Evolutionary conservation across 106 monocot genomes (phyloP), one percentile per base, ranked within the genome.

Genomic region (Gastrodia elata): DNA sequence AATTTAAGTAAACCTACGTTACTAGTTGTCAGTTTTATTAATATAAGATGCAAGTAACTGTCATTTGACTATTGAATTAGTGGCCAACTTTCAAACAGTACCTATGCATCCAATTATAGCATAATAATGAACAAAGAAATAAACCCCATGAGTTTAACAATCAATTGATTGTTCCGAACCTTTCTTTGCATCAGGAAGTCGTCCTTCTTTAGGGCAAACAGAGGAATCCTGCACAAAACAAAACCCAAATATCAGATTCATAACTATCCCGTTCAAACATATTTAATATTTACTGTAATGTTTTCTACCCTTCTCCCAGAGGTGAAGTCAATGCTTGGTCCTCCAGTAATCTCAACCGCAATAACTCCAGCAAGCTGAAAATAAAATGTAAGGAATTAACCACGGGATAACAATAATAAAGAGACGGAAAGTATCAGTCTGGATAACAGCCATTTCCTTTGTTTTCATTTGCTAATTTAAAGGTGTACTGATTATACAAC

Each of bases 361-460:
- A 97, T 90, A 40, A 92, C 92, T 84, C 96, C 96, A 81, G 96
- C 92, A 79, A 97, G 84, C 96, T 97, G 73, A 67, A 58, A 6
- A 71, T 26, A 28, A 65, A 30, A 59, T 59, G 28, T 20, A 30
- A 7, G 28, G 59, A 59, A 59, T 27, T 28, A 59, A 8, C 11
- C 27, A 59, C 28, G 25, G 59, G 28, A 59, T 59, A 25, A 28
- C 8, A 59, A 59, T 59, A 59, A 59, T 59, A 13, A 26, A 59
- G 28, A 59, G 27, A 59, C 28, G 28, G 59, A 59, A 27, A 59
- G 28, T 59, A 59, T 59, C 59, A 59, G 10, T 25, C 28, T 28
- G 6, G 27, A 26, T 8, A 59, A 25, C 27, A 28, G 28, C 59
- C 10, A 59, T 1, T 6, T 3, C 8, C 11, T 59, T 28, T 59